Percentiles rank a stretch among this genome's conserved stretches.
Conservation (phyloP, 257 asterid genomes). For the Craterostigma plantagineum region DNA sequence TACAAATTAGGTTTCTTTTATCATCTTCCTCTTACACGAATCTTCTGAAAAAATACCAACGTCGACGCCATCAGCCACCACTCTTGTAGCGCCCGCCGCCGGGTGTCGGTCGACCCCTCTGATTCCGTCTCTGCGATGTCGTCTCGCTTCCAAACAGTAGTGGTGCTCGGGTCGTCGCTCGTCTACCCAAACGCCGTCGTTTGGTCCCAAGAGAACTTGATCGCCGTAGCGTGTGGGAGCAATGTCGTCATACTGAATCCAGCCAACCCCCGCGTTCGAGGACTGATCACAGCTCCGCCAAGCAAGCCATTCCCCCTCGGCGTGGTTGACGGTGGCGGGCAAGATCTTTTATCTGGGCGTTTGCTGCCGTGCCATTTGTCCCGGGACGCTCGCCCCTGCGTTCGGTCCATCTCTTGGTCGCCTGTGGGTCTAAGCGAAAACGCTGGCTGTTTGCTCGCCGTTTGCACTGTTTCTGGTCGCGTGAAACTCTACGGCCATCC, state of each 20-base stretch:
- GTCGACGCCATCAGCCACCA: too few species aligned
- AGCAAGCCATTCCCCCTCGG: slow-evolving; percentile 67
- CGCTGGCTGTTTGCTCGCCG: slow-evolving; percentile 86
- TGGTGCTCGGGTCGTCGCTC: slow-evolving; percentile 33
- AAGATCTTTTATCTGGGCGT: slow-evolving; percentile 50
- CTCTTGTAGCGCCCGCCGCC: too few species aligned
- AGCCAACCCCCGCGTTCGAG: slow-evolving; percentile 47
- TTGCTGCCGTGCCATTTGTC: slow-evolving; percentile 45
- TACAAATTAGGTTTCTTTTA: too few species aligned
- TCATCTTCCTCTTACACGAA: too few species aligned
- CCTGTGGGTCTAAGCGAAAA: slow-evolving; percentile 73
- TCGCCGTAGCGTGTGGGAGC: slow-evolving; percentile 66
- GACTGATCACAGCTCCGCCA: slow-evolving; percentile 38
- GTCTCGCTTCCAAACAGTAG: slow-evolving; percentile 52
- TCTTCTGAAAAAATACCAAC: too few species aligned
- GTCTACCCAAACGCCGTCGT: slow-evolving; percentile 58
- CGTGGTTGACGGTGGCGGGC: slow-evolving; percentile 47
- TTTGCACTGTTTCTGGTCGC: slow-evolving; percentile 63
- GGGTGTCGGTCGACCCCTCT: too few species aligned
- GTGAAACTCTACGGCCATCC: slow-evolving; percentile 71
- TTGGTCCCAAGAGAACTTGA: slow-evolving; percentile 85
- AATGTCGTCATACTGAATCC: slow-evolving; percentile 45
- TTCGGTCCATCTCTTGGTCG: slow-evolving; percentile 83
- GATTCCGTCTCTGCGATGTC: too few species aligned
- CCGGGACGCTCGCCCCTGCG: slow-evolving; percentile 54